Evolutionary conservation across 306 rosid species (phyloP), one percentile per base, ranked within the genome.

Genomic region (Medicago truncatula): DNA sequence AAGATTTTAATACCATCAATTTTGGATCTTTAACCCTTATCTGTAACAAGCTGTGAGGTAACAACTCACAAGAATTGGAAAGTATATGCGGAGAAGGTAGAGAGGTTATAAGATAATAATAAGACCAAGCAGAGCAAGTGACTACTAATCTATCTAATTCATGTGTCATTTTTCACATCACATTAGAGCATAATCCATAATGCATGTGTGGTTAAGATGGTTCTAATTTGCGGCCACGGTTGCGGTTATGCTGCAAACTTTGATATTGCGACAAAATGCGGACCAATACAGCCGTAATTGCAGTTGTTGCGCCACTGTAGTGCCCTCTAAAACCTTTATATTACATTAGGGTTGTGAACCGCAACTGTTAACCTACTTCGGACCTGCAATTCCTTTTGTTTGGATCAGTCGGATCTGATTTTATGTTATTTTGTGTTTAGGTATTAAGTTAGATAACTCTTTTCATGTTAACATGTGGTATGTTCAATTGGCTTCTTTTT

Each of bases 401-500:
- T 54, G 57, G 12, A 57, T 17, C 17, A 39, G 63, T 77, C 5
- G 43, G 69, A 44, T 60, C 10, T 31, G 59, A 36, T 67, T 1
- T 39, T 23, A 7, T 28, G 63, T 46, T 10, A 5, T 21, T 80
- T 54, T 15, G 3, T 60, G 36, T 25, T 67, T 40, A 39, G 67
- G 59, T 31, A 31, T 20, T 14, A 13, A 34, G 43, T 39, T 60
- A 58, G 56, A 15, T 59, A 47, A 34, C 41, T 70, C 14, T 50
- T 71, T 49, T 21, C 10, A 23, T 52, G 72, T 28, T 67, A 58
- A 0, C 43, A 9, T 52, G 15, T 44, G 23, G 44, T 34, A 17
- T 67, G 56, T 23, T 64, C 21, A 72, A 74, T 25, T 17, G 57
- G n/a, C 49, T 31, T 21, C 16, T 43, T 25, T 74, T 4, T 56